Evolutionary conservation across 441 rosid genomes (phyloP).

Genomic region (Adansonia grandidieri): DNA sequence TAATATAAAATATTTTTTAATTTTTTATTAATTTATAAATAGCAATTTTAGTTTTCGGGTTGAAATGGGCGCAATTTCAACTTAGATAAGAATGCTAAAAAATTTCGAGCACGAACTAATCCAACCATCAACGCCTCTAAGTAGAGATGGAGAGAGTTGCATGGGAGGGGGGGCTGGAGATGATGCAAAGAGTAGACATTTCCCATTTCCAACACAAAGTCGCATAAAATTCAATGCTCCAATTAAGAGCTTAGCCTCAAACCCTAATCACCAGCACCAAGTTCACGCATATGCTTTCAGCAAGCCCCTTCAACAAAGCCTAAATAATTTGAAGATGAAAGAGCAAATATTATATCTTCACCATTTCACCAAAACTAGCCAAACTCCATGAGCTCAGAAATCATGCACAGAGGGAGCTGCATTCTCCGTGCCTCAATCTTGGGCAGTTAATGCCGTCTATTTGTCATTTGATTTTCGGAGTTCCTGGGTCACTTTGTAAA

Average conservation of each 20-base stretch:
- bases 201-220: conserved; percentile 46
- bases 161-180: too few relatives aligned
- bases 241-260: conserved; percentile 41
- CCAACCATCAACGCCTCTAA: too few relatives aligned
- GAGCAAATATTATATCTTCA: neutral
- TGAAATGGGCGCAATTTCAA: too few relatives aligned
- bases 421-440: conserved; percentile 29
- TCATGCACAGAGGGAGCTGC: conserved; percentile 29
- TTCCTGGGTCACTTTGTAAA: conserved; percentile 25
- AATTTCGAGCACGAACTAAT: too few relatives aligned
- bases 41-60: too few relatives aligned
- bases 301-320: conserved; percentile 34
- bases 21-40: too few relatives aligned
- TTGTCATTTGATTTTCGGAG: conserved; percentile 33
- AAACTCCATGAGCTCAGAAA: conserved; percentile 20
- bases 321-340: conserved; percentile 11
- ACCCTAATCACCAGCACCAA: conserved; percentile 40
- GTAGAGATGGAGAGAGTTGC: too few relatives aligned
- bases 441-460: conserved; percentile 31
- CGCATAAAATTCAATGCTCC: conserved; percentile 44
- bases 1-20: too few relatives aligned
- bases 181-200: conserved; percentile 14
- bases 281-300: conserved; percentile 24
- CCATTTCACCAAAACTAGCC: neutral
- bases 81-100: too few relatives aligned